Conservation (phyloP, 1,284 basidiomycete genomes). For the Phlebopus sp. region DNA sequence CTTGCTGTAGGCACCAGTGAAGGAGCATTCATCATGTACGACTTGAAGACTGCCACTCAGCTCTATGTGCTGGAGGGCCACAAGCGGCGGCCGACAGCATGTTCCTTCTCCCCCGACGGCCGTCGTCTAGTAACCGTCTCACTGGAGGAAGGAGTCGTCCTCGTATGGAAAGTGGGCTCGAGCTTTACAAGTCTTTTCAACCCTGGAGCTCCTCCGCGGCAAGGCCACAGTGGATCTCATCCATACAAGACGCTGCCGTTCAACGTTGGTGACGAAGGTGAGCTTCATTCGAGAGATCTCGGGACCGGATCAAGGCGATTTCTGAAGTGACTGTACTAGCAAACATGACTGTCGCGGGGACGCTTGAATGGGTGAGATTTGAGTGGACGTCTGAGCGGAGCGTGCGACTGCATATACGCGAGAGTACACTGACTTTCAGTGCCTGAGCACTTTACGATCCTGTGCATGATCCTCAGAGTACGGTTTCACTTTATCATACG, state of each 20-base stretch:
- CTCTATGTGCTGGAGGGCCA: conserved; percentile 95
- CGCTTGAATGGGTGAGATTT: conserved; percentile 72
- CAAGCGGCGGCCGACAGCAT: conserved; percentile 72
- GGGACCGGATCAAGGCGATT: background rate
- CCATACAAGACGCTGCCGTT: conserved; percentile 86
- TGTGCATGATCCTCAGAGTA: too few relatives aligned
- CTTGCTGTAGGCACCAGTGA: conserved; percentile 94
- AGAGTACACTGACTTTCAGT: conserved; percentile 80
- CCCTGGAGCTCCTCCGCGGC: conserved; percentile 89
- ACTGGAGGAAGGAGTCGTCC: conserved; percentile 76
- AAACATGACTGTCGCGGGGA: conserved; percentile 67
- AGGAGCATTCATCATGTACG: conserved; percentile 93
- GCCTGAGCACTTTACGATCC: conserved; percentile 40
- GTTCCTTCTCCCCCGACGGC: conserved; percentile 92
- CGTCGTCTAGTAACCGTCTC: conserved; percentile 85
- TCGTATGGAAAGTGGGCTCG: conserved; percentile 89
- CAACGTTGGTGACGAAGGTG: conserved; percentile 64
- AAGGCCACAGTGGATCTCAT: conserved; percentile 75
- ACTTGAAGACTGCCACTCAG: conserved; percentile 92
- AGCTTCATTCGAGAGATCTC: conserved; percentile 12
- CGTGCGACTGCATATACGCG: conserved; percentile 78
- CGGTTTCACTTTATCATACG: too few relatives aligned
- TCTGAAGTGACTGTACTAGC: conserved; percentile 37
- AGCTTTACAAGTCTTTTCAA: conserved; percentile 87
- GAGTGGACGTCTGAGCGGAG: conserved; percentile 83